Conservation (phyloP, 345 rosid species). For the Microthlaspi erraticum region DNA sequence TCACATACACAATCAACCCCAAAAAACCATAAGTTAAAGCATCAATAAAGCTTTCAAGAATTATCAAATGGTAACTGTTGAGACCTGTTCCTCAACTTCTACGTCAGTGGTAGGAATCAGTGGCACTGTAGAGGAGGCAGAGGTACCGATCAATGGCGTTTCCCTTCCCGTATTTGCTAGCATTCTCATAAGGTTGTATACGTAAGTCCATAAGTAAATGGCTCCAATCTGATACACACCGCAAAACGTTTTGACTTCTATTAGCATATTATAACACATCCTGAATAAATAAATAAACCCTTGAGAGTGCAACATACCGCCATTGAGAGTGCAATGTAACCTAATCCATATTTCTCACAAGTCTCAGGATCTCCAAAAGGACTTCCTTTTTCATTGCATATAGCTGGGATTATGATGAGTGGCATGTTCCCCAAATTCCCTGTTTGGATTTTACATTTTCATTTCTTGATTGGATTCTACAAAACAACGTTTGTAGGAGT, state of each 20-base stretch:
- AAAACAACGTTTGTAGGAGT: background rate
- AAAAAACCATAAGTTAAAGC: constrained; percentile 17
- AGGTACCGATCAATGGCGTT: constrained; percentile 16
- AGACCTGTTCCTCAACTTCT: constrained; percentile 39
- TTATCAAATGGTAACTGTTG: background rate
- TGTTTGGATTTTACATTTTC: constrained; percentile 19
- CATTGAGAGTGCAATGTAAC: constrained; percentile 72
- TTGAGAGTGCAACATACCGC: constrained; percentile 57
- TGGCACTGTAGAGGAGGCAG: constrained; percentile 38
- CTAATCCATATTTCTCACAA: constrained; percentile 57
- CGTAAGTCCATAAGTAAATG: constrained; percentile 64
- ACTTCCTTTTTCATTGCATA: constrained; percentile 65
- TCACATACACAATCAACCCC: constrained; percentile 13
- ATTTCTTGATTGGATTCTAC: background rate
- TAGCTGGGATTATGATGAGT: constrained; percentile 70
- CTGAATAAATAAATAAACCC: background rate
- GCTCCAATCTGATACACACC: constrained; percentile 59
- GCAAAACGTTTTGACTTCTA: constrained; percentile 12
- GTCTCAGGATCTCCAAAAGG: constrained; percentile 66
- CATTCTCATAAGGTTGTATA: constrained; percentile 56
- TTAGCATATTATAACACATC: background rate
- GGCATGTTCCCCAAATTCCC: constrained; percentile 75
- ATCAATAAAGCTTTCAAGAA: constrained; percentile 1
- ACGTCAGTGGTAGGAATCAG: constrained; percentile 44
- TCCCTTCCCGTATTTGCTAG: constrained; percentile 40